Evolutionary conservation across 768 basidiomycete genomes (phyloP).

Genomic region (Calocera cornea): DNA sequence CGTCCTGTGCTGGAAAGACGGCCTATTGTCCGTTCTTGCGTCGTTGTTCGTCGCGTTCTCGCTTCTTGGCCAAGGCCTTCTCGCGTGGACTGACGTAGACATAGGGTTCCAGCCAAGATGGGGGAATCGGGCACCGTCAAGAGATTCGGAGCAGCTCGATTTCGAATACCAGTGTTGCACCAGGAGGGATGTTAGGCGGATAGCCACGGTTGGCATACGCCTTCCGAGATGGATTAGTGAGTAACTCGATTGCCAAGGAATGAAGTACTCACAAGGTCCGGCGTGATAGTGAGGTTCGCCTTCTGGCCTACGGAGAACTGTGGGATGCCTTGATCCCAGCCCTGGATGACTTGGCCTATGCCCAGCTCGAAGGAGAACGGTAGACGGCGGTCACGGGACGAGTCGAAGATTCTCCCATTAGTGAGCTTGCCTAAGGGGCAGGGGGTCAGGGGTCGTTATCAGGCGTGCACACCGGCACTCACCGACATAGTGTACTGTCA

Average conservation of each 20-base stretch:
- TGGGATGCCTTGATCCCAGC: conserved; percentile 57
- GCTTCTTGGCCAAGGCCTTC: not conserved
- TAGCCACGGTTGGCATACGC: conserved; percentile 14
- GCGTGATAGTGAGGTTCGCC: conserved; percentile 12
- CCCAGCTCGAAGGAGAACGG: conserved; percentile 65
- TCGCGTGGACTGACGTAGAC: not conserved
- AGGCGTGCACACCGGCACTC: conserved; percentile 15
- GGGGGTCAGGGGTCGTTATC: not conserved
- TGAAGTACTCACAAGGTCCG: conserved; percentile 9
- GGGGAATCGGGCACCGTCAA: conserved; percentile 7
- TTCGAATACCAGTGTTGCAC: conserved; percentile 15
- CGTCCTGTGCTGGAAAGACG: not conserved
- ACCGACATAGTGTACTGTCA: conserved; percentile 69
- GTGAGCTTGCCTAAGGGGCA: not conserved
- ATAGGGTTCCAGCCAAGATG: not conserved
- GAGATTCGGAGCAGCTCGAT: conserved; percentile 16
- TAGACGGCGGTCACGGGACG: conserved; percentile 29
- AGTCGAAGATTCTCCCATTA: not conserved
- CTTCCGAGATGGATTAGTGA: not conserved
- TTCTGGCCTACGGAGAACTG: conserved; percentile 16
- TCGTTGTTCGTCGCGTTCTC: not conserved
- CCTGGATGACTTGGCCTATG: conserved; percentile 68
- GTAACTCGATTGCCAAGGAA: not conserved
- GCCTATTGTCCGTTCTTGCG: not conserved
- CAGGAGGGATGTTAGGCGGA: conserved; percentile 13